Evolutionary conservation across 2,329 filamentous ascomycete species (phyloP).

Genomic region (Trichoderma hamatum): DNA sequence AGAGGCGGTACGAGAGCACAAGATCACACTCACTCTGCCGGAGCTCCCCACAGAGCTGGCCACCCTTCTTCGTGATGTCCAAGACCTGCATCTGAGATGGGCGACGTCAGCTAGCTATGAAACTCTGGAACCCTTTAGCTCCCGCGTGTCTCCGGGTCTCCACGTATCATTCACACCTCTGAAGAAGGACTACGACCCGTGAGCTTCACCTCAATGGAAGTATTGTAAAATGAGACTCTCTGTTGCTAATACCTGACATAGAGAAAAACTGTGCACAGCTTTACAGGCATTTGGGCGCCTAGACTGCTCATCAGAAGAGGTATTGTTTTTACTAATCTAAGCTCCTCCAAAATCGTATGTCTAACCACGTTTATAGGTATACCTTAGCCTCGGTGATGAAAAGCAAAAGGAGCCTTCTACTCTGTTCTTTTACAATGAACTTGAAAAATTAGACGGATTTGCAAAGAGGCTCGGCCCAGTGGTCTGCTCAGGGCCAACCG

Average conservation of each 20-base stretch:
- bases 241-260: slow-evolving; percentile 32
- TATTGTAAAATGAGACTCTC: neutral
- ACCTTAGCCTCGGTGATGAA: slow-evolving; percentile 54
- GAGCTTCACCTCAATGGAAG: neutral
- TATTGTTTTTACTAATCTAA: slow-evolving; percentile 24
- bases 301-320: slow-evolving; percentile 52
- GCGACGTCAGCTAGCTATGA: slow-evolving; percentile 61
- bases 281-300: slow-evolving; percentile 62
- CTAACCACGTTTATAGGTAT: slow-evolving; percentile 53
- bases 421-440: slow-evolving; percentile 70
- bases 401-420: slow-evolving; percentile 51
- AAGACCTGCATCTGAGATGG: slow-evolving; percentile 81
- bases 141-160: slow-evolving; percentile 76
- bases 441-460: slow-evolving; percentile 61
- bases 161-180: slow-evolving; percentile 75
- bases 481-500: slow-evolving; percentile 35
- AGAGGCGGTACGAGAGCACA: slow-evolving; percentile 74
- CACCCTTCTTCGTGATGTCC: slow-evolving; percentile 62
- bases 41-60: slow-evolving; percentile 73
- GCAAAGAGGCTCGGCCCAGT: slow-evolving; percentile 54
- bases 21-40: slow-evolving; percentile 70
- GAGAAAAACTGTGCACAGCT: slow-evolving; percentile 58
- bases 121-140: slow-evolving; percentile 69
- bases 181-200: slow-evolving; percentile 24
- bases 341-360: neutral